A percentile compares a stretch with the other conserved stretches of the same genome.
phyloP scores from a whole-genome alignment of 2,329 filamentous ascomycete species.

The Zymoseptoria tritici region DNA sequence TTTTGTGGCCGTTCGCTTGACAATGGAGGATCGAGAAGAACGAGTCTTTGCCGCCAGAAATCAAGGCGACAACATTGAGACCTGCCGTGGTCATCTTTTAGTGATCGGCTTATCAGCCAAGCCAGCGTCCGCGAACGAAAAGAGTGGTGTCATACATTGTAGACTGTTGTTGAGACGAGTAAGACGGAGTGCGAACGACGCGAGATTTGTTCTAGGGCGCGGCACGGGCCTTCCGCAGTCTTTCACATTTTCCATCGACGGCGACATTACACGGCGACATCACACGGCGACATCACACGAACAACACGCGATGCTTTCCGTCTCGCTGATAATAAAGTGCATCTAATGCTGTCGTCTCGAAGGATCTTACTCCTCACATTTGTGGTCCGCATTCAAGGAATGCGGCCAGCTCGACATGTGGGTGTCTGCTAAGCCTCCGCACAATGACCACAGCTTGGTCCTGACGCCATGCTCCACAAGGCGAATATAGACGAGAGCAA shows the following conservation, averaged over 20 bases:
- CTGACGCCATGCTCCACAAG: background rate
- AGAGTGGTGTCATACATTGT: background rate
- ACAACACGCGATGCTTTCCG: background rate
- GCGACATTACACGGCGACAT: background rate
- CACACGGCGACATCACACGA: background rate
- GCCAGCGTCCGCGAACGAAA: background rate
- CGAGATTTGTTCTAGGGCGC: background rate
- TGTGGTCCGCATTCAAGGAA: background rate
- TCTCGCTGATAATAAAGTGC: background rate
- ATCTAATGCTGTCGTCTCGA: background rate
- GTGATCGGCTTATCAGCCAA: background rate
- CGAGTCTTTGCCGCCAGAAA: constrained; percentile 96
- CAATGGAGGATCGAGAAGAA: constrained; percentile 91
- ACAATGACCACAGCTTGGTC: background rate
- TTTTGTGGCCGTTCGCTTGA: constrained; percentile 70
- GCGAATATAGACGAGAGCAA: background rate
- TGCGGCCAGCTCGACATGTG: no score
- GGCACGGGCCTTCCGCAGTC: background rate
- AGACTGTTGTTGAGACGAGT: background rate
- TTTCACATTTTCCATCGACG: background rate
- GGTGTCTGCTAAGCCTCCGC: background rate
- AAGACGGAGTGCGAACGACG: background rate
- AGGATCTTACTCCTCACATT: background rate
- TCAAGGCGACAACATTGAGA: constrained; percentile 75
- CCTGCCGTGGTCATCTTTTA: constrained; percentile 19